Evolutionary conservation across 2,329 filamentous ascomycete species (phyloP).

Genomic region (Arthrinium phaeospermum): DNA sequence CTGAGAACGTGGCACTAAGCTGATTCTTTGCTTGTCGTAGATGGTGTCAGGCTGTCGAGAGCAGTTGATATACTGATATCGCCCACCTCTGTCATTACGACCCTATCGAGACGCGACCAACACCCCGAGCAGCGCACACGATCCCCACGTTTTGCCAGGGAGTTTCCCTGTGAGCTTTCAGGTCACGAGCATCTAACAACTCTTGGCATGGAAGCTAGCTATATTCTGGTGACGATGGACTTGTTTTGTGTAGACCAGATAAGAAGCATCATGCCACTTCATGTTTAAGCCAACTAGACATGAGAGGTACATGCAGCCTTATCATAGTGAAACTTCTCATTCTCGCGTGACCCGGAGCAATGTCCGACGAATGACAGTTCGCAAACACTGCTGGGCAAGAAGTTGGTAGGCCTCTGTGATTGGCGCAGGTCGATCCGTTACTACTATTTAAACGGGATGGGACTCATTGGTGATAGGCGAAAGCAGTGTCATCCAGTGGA

Average conservation of each 20-base stretch:
- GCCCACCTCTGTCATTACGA: background rate
- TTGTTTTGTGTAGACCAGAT: background rate
- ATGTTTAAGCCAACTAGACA: background rate
- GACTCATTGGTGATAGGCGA: background rate
- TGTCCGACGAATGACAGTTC: background rate
- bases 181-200: background rate
- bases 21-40: background rate
- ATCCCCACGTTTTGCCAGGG: background rate
- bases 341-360: background rate
- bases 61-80: background rate
- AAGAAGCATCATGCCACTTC: background rate
- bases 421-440: background rate
- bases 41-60: background rate
- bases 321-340: background rate
- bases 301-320: background rate
- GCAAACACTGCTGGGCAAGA: background rate
- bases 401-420: background rate
- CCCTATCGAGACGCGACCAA: background rate
- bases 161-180: background rate
- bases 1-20: no score
- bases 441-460: background rate
- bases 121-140: background rate
- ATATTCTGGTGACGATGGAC: background rate
- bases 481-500: background rate
- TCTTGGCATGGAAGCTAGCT: background rate